Evolutionary conservation across 257 asterid genomes (phyloP), one percentile per base, ranked within the genome.

Genomic region (Primulina huaijiensis): DNA sequence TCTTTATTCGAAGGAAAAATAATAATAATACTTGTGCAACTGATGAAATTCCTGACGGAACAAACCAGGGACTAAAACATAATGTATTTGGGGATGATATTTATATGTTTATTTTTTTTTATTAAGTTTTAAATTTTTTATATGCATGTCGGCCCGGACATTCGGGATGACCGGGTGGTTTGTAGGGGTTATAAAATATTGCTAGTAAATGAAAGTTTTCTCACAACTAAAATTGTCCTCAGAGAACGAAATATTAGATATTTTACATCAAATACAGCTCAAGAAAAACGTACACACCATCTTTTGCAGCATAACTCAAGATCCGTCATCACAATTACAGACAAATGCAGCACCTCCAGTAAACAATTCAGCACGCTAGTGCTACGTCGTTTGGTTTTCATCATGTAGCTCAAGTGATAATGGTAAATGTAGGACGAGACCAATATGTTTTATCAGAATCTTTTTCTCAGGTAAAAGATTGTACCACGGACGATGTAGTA

Each of bases 401-500:
- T 43, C 55, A 0, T 4, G 55, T 43, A 43, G 55, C 55, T 4
- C 55, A 43, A 11, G 12, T 4, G 55, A 43, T 43, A 43, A 43
- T 14, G 55, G 55, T 43, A 14, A 43, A 14, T 50, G 21, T 50
- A 50, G 57, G 21, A 43, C 1, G 55, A 14, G 19, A 12, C n/a
- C 55, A 3, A 14, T 14, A 7, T 1, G 8, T 2, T 50, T 16
- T 43, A 14, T 43, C 23, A 25, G 55, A 20, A 43, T 43, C 55
- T 50, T 43, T 46, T 50, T 79, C 74, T 50, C 57, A 85, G 9
- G 84, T 64, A 73, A 93, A 86, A 68, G 95, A 83, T 52, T 66
- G 84, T 35, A 62, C 83, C 60, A 80, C 88, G 35, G 97, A 74
- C 0, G 97, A 81, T 8, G 89, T 82, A 25, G 92, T 75, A 19